These are phyloP conservation scores for Drosera spatulata DNA, from an alignment of 179 eudicot species.

Conservation along the genomic window DNA sequence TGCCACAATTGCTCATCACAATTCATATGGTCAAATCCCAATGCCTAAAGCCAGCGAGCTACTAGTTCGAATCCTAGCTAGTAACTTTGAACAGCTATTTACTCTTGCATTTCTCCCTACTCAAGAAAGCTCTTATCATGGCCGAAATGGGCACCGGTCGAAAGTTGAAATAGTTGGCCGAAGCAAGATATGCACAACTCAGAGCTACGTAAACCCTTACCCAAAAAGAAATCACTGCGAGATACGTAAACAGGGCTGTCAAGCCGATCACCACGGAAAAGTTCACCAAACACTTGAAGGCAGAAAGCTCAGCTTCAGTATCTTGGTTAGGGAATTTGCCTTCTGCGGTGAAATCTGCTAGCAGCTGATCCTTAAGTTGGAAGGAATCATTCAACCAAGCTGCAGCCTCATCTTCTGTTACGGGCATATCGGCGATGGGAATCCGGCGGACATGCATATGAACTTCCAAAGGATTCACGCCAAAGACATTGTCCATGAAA, in stretches of 20 bases:
- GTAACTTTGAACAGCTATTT: not conserved
- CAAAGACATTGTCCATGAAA: conserved; percentile 69
- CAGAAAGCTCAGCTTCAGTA: conserved; percentile 51
- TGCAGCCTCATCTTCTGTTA: conserved; percentile 37
- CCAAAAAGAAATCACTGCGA: conserved; percentile 48
- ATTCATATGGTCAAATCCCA: too few relatives aligned
- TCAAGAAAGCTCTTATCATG: conserved; percentile 12
- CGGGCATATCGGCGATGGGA: conserved; percentile 41
- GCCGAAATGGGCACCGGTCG: conserved; percentile 38
- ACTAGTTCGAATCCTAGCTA: too few relatives aligned
- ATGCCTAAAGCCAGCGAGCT: too few relatives aligned
- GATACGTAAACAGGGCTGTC: conserved; percentile 32
- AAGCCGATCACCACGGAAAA: conserved; percentile 24
- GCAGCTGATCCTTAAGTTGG: conserved; percentile 52
- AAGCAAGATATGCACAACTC: conserved; percentile 50
- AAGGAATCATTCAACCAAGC: conserved; percentile 55
- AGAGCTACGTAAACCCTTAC: conserved; percentile 42
- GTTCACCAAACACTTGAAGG: conserved; percentile 46
- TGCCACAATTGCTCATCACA: too few relatives aligned
- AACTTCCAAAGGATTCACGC: conserved; percentile 79
- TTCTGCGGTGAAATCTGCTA: conserved; percentile 36
- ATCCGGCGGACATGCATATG: conserved; percentile 63
- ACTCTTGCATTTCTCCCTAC: not conserved
- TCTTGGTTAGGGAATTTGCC: conserved; percentile 60
- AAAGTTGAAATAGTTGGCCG: conserved; percentile 39